phyloP scores from a whole-genome alignment of 495 filamentous ascomycete species.

The Jackrogersella minutella region DNA sequence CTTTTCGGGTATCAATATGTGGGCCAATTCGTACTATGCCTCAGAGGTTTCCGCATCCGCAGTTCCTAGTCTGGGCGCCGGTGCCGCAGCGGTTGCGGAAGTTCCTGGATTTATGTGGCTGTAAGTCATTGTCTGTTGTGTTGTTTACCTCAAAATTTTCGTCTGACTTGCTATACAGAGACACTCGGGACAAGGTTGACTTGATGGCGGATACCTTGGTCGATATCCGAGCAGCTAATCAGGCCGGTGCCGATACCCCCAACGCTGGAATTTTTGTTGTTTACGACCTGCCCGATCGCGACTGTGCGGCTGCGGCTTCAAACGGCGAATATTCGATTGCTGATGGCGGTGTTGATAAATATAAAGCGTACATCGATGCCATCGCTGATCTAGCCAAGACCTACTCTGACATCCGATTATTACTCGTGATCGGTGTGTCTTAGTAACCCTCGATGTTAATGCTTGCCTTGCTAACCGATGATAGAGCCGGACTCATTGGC shows the following conservation, averaged over 20 bases:
- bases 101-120: conserved; percentile 66
- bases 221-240: conserved; percentile 59
- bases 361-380: conserved; percentile 68
- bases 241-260: conserved; percentile 51
- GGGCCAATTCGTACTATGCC: conserved; percentile 66
- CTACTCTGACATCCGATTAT: conserved; percentile 48
- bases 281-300: conserved; percentile 71
- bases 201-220: conserved; percentile 57
- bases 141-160: neutral
- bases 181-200: conserved; percentile 57
- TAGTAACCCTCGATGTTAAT: neutral
- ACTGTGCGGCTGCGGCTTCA: conserved; percentile 68
- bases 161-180: conserved; percentile 42
- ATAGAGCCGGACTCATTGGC: conserved; percentile 69
- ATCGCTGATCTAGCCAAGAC: conserved; percentile 40
- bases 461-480: conserved; percentile 14
- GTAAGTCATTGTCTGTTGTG: conserved; percentile 46
- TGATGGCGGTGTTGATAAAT: conserved; percentile 63
- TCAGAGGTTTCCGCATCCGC: conserved; percentile 62
- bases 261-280: conserved; percentile 57
- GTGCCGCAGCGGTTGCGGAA: conserved; percentile 59
- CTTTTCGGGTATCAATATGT: conserved; percentile 61
- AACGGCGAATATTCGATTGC: conserved; percentile 66
- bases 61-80: conserved; percentile 57
- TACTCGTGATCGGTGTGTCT: conserved; percentile 39